A percentile compares a stretch with the other conserved stretches of the same genome.
Evolutionary conservation across 1,139 yeast species (phyloP).

Genomic region (Taphrina communis): DNA sequence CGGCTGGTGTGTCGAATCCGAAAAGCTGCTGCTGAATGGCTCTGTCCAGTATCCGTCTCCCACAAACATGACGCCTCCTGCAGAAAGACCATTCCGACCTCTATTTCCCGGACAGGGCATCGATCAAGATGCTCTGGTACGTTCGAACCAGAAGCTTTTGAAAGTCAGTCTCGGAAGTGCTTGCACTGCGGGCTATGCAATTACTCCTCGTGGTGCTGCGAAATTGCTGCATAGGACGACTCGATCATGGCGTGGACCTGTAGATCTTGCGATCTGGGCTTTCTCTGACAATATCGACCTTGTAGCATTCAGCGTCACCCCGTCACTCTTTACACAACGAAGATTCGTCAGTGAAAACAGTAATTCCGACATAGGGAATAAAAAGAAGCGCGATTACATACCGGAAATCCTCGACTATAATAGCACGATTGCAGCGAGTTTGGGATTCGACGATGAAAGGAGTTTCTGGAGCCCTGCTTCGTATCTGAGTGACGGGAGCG

Average conservation of each 20-base stretch:
- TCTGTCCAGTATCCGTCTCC: not conserved
- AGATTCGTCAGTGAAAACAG: not conserved
- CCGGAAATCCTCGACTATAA: not conserved
- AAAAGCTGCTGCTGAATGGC: not conserved
- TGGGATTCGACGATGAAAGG: conserved; percentile 1
- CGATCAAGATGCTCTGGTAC: not conserved
- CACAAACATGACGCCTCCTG: not conserved
- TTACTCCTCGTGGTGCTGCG: conserved; percentile 1
- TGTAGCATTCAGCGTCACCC: not conserved
- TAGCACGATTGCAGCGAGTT: not conserved
- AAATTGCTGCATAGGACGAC: conserved; percentile 10
- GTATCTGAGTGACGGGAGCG: not conserved
- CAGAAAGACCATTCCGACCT: not conserved
- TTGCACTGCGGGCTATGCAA: conserved; percentile 1
- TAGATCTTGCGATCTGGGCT: not conserved
- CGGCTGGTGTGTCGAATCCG: conserved; percentile 1
- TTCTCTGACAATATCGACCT: not conserved
- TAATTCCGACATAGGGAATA: not conserved
- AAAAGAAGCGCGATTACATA: not conserved
- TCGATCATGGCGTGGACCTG: not conserved
- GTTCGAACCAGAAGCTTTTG: not conserved
- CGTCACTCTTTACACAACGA: not conserved
- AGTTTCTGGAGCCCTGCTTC: not conserved
- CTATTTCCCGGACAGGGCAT: not conserved
- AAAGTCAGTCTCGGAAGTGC: not conserved